Percentiles rank a stretch among this genome's conserved stretches.
These are phyloP conservation scores for Aspergillus ellipticus DNA, from an alignment of 495 filamentous ascomycete genomes.

Conservation along the genomic window DNA sequence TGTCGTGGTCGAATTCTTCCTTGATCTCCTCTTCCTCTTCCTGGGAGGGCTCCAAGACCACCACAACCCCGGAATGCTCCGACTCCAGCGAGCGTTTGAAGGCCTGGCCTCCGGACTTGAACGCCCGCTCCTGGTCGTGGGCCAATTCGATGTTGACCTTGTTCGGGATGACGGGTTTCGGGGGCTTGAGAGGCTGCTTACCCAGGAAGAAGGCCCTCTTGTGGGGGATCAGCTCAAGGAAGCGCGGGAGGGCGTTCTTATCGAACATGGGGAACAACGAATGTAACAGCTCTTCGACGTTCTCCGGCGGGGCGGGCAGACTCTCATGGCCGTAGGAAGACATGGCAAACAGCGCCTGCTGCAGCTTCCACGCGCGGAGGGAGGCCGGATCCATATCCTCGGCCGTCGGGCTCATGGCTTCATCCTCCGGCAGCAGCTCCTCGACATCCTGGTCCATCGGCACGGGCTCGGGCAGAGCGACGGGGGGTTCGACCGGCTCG, in stretches of 20 bases:
- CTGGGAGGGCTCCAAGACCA: conserved; percentile 51
- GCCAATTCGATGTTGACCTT: conserved; percentile 84
- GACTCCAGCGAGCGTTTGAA: conserved; percentile 54
- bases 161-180: conserved; percentile 76
- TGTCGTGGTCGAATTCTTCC: conserved; percentile 59
- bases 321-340: conserved; percentile 39
- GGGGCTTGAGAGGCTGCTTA: conserved; percentile 66
- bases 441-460: conserved; percentile 36
- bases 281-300: conserved; percentile 62
- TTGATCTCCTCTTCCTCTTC: conserved; percentile 55
- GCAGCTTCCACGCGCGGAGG: conserved; percentile 47
- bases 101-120: conserved; percentile 60
- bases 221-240: conserved; percentile 69
- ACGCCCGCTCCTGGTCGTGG: conserved; percentile 74
- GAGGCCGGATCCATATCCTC: conserved; percentile 45
- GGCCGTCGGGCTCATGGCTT: conserved; percentile 22
- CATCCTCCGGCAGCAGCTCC: conserved; percentile 27
- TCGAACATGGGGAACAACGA: conserved; percentile 69
- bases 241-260: conserved; percentile 58
- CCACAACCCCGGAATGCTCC: conserved; percentile 54
- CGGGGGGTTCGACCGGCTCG: conserved; percentile 20
- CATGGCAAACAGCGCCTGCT: conserved; percentile 51
- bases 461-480: conserved; percentile 28
- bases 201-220: conserved; percentile 67
- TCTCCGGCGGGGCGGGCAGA: conserved; percentile 57